Evolutionary conservation across 2,329 filamentous ascomycete species (phyloP).

Genomic region (Colletotrichum destructivum): DNA sequence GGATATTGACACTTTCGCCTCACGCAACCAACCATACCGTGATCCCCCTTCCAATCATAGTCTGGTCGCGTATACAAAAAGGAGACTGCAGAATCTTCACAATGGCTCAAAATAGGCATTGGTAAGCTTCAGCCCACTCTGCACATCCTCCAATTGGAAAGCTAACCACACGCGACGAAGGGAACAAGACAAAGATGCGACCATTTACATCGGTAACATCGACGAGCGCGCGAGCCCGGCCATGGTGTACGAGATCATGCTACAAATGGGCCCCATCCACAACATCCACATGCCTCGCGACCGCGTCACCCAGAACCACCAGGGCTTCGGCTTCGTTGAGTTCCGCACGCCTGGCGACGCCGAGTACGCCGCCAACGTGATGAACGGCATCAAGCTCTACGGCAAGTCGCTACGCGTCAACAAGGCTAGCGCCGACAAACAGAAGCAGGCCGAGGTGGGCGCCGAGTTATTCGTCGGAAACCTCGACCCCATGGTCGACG

Average conservation of each 20-base stretch:
- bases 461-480: slow-evolving; percentile 98
- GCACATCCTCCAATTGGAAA: slow-evolving; percentile 8
- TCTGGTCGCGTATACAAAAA: neutral
- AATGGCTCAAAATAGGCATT: slow-evolving; percentile 82
- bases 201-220: slow-evolving; percentile 97
- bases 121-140: slow-evolving; percentile 63
- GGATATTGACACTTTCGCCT: slow-evolving; percentile 1
- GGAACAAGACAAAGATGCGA: slow-evolving; percentile 99
- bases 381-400: slow-evolving; percentile 95
- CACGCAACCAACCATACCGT: neutral
- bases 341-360: slow-evolving; percentile 96
- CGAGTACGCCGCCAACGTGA: slow-evolving; percentile 95
- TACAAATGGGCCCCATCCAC: slow-evolving; percentile 96
- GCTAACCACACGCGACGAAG: slow-evolving; percentile 60
- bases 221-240: slow-evolving; percentile 95
- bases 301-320: slow-evolving; percentile 95
- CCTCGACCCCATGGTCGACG: slow-evolving; percentile 93
- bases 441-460: slow-evolving; percentile 92
- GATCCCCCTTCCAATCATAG: neutral
- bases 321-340: slow-evolving; percentile 99
- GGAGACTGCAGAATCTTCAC: slow-evolving; percentile 45
- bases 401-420: slow-evolving; percentile 97
- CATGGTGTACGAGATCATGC: slow-evolving; percentile 97
- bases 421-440: slow-evolving; percentile 92
- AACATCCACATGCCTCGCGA: slow-evolving; percentile 99